Conservation (phyloP, 768 basidiomycete genomes). For the Lyophyllum decastes region DNA sequence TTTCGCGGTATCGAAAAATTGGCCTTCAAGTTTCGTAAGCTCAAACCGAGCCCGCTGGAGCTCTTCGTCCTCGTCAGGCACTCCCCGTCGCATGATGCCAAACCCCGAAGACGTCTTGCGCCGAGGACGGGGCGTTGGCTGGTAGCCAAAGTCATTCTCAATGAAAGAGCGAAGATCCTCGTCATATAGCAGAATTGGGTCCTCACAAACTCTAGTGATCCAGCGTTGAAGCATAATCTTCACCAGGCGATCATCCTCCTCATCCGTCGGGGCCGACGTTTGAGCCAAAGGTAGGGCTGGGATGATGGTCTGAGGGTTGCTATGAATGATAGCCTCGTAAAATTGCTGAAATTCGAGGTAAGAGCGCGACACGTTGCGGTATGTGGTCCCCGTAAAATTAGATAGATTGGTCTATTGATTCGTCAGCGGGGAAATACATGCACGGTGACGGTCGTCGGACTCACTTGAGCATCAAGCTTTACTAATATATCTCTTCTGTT, state of each 20-base stretch:
- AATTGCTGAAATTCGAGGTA: constrained; percentile 95
- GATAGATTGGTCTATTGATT: constrained; percentile 82
- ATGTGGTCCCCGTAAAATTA: constrained; percentile 86
- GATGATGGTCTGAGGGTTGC: constrained; percentile 94
- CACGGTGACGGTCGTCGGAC: constrained; percentile 20
- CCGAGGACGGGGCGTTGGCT: constrained; percentile 75
- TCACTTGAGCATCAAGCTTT: constrained; percentile 92
- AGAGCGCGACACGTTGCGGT: constrained; percentile 93
- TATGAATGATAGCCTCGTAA: constrained; percentile 85
- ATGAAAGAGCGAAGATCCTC: constrained; percentile 95
- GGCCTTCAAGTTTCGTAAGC: constrained; percentile 86
- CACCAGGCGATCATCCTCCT: constrained; percentile 96
- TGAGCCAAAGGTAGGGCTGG: constrained; percentile 95
- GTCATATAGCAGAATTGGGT: constrained; percentile 83
- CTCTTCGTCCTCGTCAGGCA: constrained; percentile 94
- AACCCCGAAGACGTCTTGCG: constrained; percentile 77
- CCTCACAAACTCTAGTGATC: constrained; percentile 91
- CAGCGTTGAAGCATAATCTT: constrained; percentile 94
- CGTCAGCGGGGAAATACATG: constrained; percentile 2
- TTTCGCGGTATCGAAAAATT: constrained; percentile 92
- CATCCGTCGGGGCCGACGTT: constrained; percentile 95
- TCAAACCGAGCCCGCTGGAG: constrained; percentile 89
- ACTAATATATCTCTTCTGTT: constrained; percentile 94
- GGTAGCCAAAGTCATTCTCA: constrained; percentile 97
- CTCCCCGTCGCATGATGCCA: constrained; percentile 72